These are phyloP conservation scores for Staphylotrichum longicolle DNA, from an alignment of 495 filamentous ascomycete species.

Conservation along the genomic window DNA sequence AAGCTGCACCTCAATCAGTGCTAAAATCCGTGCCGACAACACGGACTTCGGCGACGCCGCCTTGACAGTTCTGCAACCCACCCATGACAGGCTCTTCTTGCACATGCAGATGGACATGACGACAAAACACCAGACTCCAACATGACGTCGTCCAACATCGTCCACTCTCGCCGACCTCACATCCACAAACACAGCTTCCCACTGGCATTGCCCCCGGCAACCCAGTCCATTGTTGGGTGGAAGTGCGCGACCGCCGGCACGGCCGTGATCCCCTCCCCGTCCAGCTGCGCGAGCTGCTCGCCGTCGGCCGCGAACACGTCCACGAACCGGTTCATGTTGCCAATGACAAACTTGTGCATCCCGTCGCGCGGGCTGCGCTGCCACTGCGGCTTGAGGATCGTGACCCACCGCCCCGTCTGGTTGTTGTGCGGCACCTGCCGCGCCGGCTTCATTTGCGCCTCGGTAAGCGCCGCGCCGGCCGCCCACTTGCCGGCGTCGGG, in stretches of 20 bases:
- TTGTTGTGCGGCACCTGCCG: conserved; percentile 82
- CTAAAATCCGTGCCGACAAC: no score
- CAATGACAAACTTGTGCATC: conserved; percentile 84
- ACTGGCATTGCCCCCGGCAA: conserved; percentile 87
- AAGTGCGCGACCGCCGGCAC: conserved; percentile 92
- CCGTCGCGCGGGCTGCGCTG: conserved; percentile 72
- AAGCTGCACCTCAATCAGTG: no score
- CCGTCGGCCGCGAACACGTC: conserved; percentile 80
- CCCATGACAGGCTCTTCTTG: no score
- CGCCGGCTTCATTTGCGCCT: conserved; percentile 64
- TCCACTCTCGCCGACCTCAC: conserved; percentile 42
- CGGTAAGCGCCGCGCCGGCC: conserved; percentile 55
- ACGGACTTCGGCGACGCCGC: no score
- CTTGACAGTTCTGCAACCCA: no score
- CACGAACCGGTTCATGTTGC: conserved; percentile 97
- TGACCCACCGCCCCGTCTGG: conserved; percentile 79
- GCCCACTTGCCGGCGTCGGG: conserved; percentile 63
- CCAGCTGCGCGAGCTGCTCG: conserved; percentile 86
- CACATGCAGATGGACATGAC: no score
- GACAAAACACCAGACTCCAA: no score
- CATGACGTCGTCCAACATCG: no score
- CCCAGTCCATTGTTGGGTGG: conserved; percentile 84
- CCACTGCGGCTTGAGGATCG: conserved; percentile 89
- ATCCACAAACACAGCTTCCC: conserved; percentile 91
- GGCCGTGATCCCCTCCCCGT: conserved; percentile 83